Evolutionary conservation across 139 green algal genomes (phyloP).

Genomic region (Zygnema cylindricum): DNA sequence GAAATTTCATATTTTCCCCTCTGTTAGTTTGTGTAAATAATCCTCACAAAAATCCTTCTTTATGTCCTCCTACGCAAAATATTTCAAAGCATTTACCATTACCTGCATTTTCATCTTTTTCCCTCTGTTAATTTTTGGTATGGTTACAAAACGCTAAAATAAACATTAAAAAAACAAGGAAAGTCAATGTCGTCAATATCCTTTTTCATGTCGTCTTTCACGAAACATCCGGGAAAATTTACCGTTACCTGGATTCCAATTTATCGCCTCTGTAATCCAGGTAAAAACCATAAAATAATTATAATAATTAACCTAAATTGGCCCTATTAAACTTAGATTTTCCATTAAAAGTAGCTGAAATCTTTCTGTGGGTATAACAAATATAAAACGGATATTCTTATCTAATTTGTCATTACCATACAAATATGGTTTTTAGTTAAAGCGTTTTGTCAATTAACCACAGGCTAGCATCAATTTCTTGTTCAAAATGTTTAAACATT

Average conservation of each 20-base stretch:
- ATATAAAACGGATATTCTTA: too few species aligned
- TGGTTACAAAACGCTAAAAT: not conserved
- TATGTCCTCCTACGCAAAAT: not conserved
- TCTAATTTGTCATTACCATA: not conserved
- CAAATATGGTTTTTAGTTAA: not conserved
- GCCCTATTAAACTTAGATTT: too few species aligned
- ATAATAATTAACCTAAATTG: not conserved
- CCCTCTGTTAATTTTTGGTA: not conserved
- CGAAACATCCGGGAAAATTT: not conserved
- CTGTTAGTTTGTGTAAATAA: not conserved
- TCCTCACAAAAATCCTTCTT: not conserved
- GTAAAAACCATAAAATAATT: not conserved
- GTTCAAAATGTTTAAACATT: too few species aligned
- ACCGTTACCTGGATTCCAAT: conserved; percentile 14
- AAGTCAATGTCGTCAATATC: conserved; percentile 78
- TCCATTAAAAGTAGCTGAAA: too few species aligned
- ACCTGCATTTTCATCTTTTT: not conserved
- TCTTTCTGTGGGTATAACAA: too few species aligned
- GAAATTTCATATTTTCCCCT: not conserved
- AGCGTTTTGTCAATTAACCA: too few species aligned
- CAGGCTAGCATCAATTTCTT: too few species aligned
- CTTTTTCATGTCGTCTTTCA: conserved; percentile 1
- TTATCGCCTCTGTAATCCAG: not conserved
- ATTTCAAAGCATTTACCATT: not conserved
- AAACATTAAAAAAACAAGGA: not conserved